A percentile compares a stretch with the other conserved stretches of the same genome.
phyloP scores from a whole-genome alignment of 352 stramenopile species.

The Globisporangium orthogonon region DNA sequence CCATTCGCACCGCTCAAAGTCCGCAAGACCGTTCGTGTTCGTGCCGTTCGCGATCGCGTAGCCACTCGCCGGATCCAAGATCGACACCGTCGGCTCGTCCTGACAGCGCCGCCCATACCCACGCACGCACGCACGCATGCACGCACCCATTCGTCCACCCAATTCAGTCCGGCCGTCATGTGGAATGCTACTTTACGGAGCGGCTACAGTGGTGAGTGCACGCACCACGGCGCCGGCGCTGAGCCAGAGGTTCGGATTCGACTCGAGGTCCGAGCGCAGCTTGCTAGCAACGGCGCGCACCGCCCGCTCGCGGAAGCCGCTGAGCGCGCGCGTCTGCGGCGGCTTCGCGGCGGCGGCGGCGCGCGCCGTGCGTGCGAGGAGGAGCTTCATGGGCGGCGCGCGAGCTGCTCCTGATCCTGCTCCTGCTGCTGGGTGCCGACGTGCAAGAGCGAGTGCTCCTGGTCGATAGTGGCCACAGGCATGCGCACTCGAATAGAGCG shows the following conservation, averaged over 20 bases:
- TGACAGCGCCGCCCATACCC: conserved; percentile 8
- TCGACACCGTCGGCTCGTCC: conserved; percentile 82
- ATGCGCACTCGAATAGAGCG: no score
- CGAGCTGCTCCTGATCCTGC: not conserved
- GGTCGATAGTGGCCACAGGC: not conserved
- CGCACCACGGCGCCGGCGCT: conserved; percentile 67
- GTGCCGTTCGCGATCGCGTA: conserved; percentile 41
- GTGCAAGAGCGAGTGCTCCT: not conserved
- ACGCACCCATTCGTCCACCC: not conserved
- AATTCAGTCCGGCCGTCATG: not conserved
- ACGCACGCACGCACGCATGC: not conserved
- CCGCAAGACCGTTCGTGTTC: conserved; percentile 28
- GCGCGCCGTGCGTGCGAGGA: conserved; percentile 3
- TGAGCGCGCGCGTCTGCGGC: conserved; percentile 22
- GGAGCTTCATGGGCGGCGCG: conserved; percentile 5
- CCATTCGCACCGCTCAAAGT: conserved; percentile 30
- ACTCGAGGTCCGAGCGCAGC: conserved; percentile 62
- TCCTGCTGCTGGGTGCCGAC: not conserved
- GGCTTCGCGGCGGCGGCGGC: not conserved
- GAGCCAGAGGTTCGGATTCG: conserved; percentile 80
- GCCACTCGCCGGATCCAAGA: conserved; percentile 57
- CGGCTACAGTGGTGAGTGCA: not conserved
- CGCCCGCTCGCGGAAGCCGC: conserved; percentile 54
- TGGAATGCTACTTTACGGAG: not conserved
- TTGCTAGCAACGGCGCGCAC: conserved; percentile 54